Evolutionary conservation across 805 yeast species (phyloP).

Genomic region (Priceomyces castillae): DNA sequence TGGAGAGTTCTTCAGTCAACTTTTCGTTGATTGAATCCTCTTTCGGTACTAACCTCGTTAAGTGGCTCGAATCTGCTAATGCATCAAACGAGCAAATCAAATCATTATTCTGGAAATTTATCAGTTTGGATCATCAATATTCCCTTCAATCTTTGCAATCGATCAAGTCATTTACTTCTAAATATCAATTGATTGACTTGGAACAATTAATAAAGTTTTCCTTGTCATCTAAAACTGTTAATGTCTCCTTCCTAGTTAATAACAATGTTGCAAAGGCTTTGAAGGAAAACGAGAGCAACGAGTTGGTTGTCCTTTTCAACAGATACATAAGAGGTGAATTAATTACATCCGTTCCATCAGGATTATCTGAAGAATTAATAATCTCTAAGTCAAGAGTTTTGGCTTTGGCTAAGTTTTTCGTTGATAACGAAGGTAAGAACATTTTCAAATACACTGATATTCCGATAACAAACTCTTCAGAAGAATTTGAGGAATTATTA

Average conservation of each 20-base stretch:
- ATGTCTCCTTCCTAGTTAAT: conserved; percentile 42
- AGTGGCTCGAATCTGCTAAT: conserved; percentile 34
- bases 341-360: conserved; percentile 18
- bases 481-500: conserved; percentile 38
- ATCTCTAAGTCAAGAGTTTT: conserved; percentile 38
- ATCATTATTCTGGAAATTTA: conserved; percentile 36
- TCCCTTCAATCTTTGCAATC: conserved; percentile 30
- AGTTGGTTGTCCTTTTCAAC: conserved; percentile 27
- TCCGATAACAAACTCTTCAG: conserved; percentile 28
- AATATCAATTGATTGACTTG: conserved; percentile 26
- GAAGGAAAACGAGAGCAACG: conserved; percentile 23
- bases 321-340: conserved; percentile 37
- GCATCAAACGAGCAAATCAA: conserved; percentile 29
- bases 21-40: conserved; percentile 33
- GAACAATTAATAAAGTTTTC: conserved; percentile 34
- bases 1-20: conserved; percentile 27
- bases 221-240: conserved; percentile 35
- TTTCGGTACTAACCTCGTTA: conserved; percentile 34
- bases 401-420: conserved; percentile 39
- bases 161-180: conserved; percentile 34
- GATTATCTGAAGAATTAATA: conserved; percentile 22
- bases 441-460: conserved; percentile 36
- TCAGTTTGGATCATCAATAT: conserved; percentile 31
- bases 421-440: conserved; percentile 23
- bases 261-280: conserved; percentile 37